Evolutionary conservation across 768 basidiomycete species (phyloP), one percentile per base, ranked within the genome.

Genomic region (Gelatoporia subvermispora): DNA sequence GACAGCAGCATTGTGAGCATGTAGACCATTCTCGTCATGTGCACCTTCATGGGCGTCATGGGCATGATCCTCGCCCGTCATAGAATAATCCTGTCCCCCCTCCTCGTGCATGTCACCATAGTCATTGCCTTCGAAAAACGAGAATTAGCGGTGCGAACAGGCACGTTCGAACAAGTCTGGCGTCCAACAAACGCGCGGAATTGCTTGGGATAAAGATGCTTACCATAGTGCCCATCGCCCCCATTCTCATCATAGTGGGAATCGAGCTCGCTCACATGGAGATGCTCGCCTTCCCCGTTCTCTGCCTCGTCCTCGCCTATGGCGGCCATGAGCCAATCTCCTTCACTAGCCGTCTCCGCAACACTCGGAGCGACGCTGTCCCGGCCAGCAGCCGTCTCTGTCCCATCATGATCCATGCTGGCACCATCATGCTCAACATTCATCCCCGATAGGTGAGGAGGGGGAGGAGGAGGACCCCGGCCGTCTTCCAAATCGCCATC

Each of bases 261-360:
- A 36, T 54, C 55, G 39, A 53, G 52, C 37, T 51, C 53, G 47
- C 48, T 49, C 43, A 50, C 50, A 45, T 62, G 47, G 8, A 50
- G 48, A 41, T 61, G 52, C 35, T 52, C 56, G 48, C 42, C 42
- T 36, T 46, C 54, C 25, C 55, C 55, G 43, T 60, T 60, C 35
- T 54, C 55, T 40, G 50, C 59, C 20, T 57, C 60, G 13, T 55
- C 75, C 50, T 80, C 84, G 48, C 76, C 82, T 58, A 90, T 91
- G 44, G 88, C 88, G 63, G 87, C 88, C 88, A 91, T 90, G 37
- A 90, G 73, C 88, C 88, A 91, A 67, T 91, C 88, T 45, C 74
- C 83, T 65, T 91, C 88, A 66, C 85, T 88, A 28, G 68, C 66
- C 28, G 79, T 73, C 60, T 77, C 75, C 41, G 71, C 72, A n/a